phyloP scores from a whole-genome alignment of 495 filamentous ascomycete species.

The Rhizodiscina lignyota region DNA sequence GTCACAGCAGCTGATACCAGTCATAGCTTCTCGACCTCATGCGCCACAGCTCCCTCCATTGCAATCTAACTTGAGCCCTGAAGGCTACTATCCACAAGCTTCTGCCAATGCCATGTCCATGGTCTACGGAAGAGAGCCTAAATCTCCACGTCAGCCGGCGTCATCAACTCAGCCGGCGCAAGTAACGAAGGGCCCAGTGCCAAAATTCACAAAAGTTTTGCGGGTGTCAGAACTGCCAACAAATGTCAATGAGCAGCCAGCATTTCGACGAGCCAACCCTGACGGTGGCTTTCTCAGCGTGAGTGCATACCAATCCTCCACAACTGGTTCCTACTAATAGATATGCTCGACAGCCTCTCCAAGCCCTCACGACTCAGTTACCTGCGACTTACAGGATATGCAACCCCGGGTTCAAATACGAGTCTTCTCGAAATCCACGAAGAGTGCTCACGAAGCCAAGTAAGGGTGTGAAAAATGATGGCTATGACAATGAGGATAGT shows the following conservation, averaged over 20 bases:
- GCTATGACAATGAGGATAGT: slow-evolving; percentile 97
- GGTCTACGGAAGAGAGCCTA: slow-evolving; percentile 54
- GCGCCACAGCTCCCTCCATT: slow-evolving; percentile 49
- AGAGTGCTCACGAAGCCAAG: slow-evolving; percentile 98
- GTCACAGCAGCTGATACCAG: slow-evolving; percentile 20
- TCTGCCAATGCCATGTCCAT: slow-evolving; percentile 52
- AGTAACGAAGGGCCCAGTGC: slow-evolving; percentile 50
- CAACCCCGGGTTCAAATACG: slow-evolving; percentile 97
- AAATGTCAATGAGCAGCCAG: slow-evolving; percentile 68
- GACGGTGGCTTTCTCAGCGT: slow-evolving; percentile 98
- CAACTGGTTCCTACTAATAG: slow-evolving; percentile 3
- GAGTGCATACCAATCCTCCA: slow-evolving; percentile 29
- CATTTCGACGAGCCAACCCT: slow-evolving; percentile 84
- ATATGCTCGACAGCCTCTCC: slow-evolving; percentile 50
- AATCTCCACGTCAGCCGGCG: slow-evolving; percentile 36
- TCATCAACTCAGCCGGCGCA: neutral
- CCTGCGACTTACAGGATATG: slow-evolving; percentile 96
- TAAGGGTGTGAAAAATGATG: slow-evolving; percentile 97
- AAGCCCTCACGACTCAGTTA: slow-evolving; percentile 87
- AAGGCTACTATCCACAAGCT: slow-evolving; percentile 54
- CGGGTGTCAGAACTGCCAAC: slow-evolving; percentile 61
- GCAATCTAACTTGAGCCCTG: slow-evolving; percentile 42
- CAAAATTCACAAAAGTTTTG: slow-evolving; percentile 68
- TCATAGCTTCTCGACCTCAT: slow-evolving; percentile 16
- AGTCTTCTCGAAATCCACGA: slow-evolving; percentile 93